Conservation (phyloP, 805 yeast genomes). For the Pichia ethanolica region DNA sequence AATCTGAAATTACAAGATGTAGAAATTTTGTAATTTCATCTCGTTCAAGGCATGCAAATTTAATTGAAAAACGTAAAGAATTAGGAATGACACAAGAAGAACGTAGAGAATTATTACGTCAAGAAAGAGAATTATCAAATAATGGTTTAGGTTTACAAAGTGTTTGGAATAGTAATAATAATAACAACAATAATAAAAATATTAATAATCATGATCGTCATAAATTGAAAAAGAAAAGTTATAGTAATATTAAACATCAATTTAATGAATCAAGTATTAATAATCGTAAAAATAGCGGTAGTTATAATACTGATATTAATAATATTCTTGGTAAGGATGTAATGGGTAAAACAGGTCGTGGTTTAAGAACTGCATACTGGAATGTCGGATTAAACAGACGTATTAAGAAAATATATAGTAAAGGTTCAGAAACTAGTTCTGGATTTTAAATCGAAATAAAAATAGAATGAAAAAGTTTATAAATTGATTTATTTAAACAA, state of each 20-base stretch:
- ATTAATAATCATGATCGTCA: not conserved
- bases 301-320: not conserved
- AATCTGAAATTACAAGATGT: conserved; percentile 74
- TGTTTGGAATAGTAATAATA: not conserved
- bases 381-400: conserved; percentile 27
- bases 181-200: not conserved
- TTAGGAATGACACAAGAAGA: conserved; percentile 26
- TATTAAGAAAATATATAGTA: conserved; percentile 18
- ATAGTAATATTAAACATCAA: not conserved
- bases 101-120: conserved; percentile 20
- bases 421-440: conserved; percentile 18
- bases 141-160: not conserved
- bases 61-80: conserved; percentile 25
- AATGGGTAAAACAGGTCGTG: conserved; percentile 21
- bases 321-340: conserved; percentile 6
- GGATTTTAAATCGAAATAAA: conserved; percentile 1
- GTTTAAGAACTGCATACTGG: conserved; percentile 29
- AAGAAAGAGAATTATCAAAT: not conserved
- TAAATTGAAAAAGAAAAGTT: not conserved
- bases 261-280: not conserved
- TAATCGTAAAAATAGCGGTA: not conserved
- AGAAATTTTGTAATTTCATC: conserved; percentile 68
- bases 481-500: too few relatives aligned
- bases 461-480: too few relatives aligned
- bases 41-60: conserved; percentile 35